A percentile compares a stretch with the other conserved stretches of the same genome.
These are phyloP conservation scores for Uronychia setigera DNA, from an alignment of 73 alveolate species.

Conservation along the genomic window DNA sequence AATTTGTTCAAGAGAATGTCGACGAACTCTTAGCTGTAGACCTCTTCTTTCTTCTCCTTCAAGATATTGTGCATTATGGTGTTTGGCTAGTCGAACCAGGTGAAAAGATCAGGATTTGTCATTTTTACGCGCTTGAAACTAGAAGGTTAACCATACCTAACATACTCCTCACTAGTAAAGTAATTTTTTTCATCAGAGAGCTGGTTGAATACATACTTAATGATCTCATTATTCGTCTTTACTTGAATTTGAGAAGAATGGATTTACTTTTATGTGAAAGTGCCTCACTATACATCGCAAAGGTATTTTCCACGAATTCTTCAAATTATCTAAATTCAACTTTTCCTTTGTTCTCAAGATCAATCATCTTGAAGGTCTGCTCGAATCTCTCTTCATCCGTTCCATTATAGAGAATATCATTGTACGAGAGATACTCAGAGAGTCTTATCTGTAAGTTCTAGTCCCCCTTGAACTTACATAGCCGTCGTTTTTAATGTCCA, in stretches of 20 bases:
- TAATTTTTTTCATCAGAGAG: constrained; percentile 21
- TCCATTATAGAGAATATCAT: constrained; percentile 49
- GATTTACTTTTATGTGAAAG: constrained; percentile 3
- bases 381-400: constrained; percentile 26
- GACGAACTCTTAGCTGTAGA: constrained; percentile 10
- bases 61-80: constrained; percentile 30
- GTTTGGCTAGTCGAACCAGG: constrained; percentile 55
- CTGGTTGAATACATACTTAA: constrained; percentile 26
- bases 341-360: constrained; percentile 18
- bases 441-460: background rate
- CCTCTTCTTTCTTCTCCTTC: constrained; percentile 26
- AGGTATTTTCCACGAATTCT: constrained; percentile 22
- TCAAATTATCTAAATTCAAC: constrained; percentile 42
- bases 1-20: background rate
- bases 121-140: constrained; percentile 18
- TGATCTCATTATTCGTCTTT: constrained; percentile 30
- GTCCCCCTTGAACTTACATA: background rate
- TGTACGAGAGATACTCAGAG: constrained; percentile 43
- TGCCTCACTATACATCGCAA: constrained; percentile 44
- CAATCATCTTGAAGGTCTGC: constrained; percentile 42
- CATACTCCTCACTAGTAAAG: background rate
- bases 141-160: constrained; percentile 10
- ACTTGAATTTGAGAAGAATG: background rate
- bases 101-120: constrained; percentile 41
- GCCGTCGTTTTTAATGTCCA: constrained; percentile 9